Evolutionary conservation across 2,329 filamentous ascomycete species (phyloP).

Genomic region (Plectosphaerella cucumerina): DNA sequence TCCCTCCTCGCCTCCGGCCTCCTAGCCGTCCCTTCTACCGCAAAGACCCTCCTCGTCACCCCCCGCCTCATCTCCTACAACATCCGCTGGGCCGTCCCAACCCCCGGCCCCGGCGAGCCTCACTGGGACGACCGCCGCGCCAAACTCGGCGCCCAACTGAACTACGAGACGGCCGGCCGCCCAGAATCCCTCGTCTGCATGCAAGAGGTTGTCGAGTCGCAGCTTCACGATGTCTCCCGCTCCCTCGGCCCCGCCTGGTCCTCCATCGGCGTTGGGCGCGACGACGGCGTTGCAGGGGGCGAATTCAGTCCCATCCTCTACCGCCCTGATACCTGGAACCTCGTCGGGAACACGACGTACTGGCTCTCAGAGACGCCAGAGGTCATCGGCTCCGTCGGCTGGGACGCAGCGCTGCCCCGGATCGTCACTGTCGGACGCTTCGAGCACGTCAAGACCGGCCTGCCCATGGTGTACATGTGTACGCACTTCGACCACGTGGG

Average conservation of each 20-base stretch:
- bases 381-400: constrained; percentile 52
- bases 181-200: constrained; percentile 36
- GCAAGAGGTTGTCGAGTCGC: constrained; percentile 43
- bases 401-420: constrained; percentile 41
- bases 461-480: constrained; percentile 39
- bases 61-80: constrained; percentile 42
- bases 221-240: constrained; percentile 36
- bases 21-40: not conserved
- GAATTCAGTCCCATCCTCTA: constrained; percentile 71
- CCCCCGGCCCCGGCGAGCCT: constrained; percentile 32
- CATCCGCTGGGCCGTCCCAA: constrained; percentile 41
- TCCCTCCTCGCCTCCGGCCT: not conserved
- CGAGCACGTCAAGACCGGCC: constrained; percentile 30
- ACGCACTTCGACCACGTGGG: constrained; percentile 52
- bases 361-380: constrained; percentile 60
- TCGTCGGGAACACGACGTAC: constrained; percentile 47
- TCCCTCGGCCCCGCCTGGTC: constrained; percentile 40
- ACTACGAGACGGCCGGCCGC: constrained; percentile 26
- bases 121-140: constrained; percentile 34
- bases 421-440: constrained; percentile 45
- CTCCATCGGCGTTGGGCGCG: constrained; percentile 52
- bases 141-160: constrained; percentile 30
- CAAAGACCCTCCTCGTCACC: constrained; percentile 6
- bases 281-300: constrained; percentile 54
- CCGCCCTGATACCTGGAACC: constrained; percentile 44